Evolutionary conservation across 177 flowering plant genomes (phyloP).

Genomic region (Vitis hybrid): DNA sequence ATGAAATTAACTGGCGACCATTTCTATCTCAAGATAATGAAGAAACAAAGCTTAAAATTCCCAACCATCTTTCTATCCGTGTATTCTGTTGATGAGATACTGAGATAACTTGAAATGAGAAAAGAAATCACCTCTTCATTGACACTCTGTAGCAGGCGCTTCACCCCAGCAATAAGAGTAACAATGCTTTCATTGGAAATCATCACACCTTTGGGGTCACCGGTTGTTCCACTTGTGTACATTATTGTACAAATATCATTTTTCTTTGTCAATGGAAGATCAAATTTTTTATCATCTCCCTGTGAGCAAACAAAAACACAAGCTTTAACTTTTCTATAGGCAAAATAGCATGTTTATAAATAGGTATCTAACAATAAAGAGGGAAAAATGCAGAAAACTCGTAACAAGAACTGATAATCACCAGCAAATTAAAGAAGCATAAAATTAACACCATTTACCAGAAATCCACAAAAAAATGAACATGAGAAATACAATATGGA

Average conservation of each 20-base stretch:
- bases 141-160: conserved; percentile 48
- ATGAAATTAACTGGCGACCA: neutral
- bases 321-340: neutral
- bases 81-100: neutral
- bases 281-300: conserved; percentile 62
- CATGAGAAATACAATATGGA: too few relatives aligned
- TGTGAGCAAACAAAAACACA: conserved; percentile 24
- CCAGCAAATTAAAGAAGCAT: neutral
- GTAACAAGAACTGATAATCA: conserved; percentile 1
- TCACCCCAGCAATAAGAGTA: conserved; percentile 70
- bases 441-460: neutral
- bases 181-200: conserved; percentile 80
- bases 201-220: conserved; percentile 97
- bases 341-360: too few relatives aligned
- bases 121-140: conserved; percentile 59
- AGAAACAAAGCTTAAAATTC: neutral
- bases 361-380: neutral
- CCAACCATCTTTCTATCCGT: neutral
- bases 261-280: conserved; percentile 63
- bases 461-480: too few relatives aligned
- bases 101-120: neutral
- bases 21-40: neutral
- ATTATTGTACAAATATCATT: conserved; percentile 91
- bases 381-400: neutral
- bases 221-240: conserved; percentile 99